These are phyloP conservation scores for Cenococcum geophilum DNA, from an alignment of 495 filamentous ascomycete species.

Conservation along the genomic window DNA sequence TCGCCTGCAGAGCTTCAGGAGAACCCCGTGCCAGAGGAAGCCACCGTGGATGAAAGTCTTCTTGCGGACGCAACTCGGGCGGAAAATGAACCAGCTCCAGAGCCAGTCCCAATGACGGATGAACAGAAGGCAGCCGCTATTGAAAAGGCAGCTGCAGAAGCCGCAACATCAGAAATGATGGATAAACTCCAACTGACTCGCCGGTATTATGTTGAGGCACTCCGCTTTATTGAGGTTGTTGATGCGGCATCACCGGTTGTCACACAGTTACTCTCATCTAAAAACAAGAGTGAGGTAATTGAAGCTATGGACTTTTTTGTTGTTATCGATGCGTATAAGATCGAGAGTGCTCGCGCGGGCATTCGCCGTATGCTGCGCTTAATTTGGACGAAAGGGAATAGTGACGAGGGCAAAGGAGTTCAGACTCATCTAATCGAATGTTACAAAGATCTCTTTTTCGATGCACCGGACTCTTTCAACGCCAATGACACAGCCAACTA, in stretches of 20 bases:
- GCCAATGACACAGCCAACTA: conserved; percentile 92
- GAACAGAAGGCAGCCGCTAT: conserved; percentile 53
- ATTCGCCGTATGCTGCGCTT: conserved; percentile 91
- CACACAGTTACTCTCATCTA: conserved; percentile 80
- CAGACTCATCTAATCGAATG: conserved; percentile 96
- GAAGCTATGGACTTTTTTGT: conserved; percentile 99
- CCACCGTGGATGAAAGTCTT: conserved; percentile 65
- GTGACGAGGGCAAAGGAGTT: conserved; percentile 96
- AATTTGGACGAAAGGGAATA: conserved; percentile 99
- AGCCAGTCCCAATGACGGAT: conserved; percentile 52
- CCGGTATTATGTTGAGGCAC: conserved; percentile 84
- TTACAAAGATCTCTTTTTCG: conserved; percentile 93
- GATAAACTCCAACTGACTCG: conserved; percentile 77
- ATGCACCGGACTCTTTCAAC: conserved; percentile 79
- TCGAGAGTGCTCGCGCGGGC: conserved; percentile 81
- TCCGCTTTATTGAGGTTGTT: conserved; percentile 91
- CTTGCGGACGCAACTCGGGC: conserved; percentile 85
- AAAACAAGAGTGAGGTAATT: conserved; percentile 96
- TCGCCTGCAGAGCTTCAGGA: conserved; percentile 74
- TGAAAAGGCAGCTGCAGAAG: conserved; percentile 66
- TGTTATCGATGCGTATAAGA: conserved; percentile 86
- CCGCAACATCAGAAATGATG: conserved; percentile 70
- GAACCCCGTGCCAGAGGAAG: conserved; percentile 45
- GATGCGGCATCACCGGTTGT: conserved; percentile 71
- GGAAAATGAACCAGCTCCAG: conserved; percentile 57